These are phyloP conservation scores for Entomortierella chlamydospora DNA, from an alignment of 192 early-diverging fungal genomes.

Conservation along the genomic window DNA sequence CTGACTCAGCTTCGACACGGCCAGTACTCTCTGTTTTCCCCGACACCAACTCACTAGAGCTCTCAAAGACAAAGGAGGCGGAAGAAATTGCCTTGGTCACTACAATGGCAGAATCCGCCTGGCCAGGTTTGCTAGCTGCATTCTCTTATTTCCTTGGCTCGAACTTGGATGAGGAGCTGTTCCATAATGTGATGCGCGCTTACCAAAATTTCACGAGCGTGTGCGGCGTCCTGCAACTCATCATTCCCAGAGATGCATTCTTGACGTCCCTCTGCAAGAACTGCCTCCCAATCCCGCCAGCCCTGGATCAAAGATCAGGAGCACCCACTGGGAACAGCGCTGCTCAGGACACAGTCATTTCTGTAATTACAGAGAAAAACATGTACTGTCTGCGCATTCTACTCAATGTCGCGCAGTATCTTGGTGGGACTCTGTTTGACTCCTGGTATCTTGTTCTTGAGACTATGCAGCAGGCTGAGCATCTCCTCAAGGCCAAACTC, in stretches of 20 bases:
- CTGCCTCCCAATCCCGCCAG: slow-evolving; percentile 74
- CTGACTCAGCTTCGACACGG: not conserved
- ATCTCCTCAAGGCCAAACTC: slow-evolving; percentile 68
- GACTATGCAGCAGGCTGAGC: slow-evolving; percentile 89
- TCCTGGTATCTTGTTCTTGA: slow-evolving; percentile 91
- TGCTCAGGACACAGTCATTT: slow-evolving; percentile 6
- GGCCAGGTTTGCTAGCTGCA: slow-evolving; percentile 82
- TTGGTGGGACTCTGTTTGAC: slow-evolving; percentile 79
- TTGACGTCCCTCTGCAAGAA: slow-evolving; percentile 87
- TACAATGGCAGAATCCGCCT: slow-evolving; percentile 84
- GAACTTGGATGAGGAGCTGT: slow-evolving; percentile 87
- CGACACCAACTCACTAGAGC: slow-evolving; percentile 45
- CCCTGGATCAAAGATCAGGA: slow-evolving; percentile 36
- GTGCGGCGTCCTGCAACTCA: slow-evolving; percentile 82
- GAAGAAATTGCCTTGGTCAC: slow-evolving; percentile 70
- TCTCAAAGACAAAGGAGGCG: slow-evolving; percentile 32
- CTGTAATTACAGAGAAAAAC: slow-evolving; percentile 79
- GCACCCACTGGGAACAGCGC: slow-evolving; percentile 29
- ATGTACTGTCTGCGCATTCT: slow-evolving; percentile 80
- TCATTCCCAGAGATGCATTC: slow-evolving; percentile 86
- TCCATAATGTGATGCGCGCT: slow-evolving; percentile 74
- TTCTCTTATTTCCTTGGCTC: slow-evolving; percentile 81
- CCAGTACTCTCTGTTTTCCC: slow-evolving; percentile 21
- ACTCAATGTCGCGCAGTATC: slow-evolving; percentile 75
- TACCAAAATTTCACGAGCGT: slow-evolving; percentile 83